Conservation (phyloP, 192 early-diverging fungal genomes). For the Dimargaris cristalligena region DNA sequence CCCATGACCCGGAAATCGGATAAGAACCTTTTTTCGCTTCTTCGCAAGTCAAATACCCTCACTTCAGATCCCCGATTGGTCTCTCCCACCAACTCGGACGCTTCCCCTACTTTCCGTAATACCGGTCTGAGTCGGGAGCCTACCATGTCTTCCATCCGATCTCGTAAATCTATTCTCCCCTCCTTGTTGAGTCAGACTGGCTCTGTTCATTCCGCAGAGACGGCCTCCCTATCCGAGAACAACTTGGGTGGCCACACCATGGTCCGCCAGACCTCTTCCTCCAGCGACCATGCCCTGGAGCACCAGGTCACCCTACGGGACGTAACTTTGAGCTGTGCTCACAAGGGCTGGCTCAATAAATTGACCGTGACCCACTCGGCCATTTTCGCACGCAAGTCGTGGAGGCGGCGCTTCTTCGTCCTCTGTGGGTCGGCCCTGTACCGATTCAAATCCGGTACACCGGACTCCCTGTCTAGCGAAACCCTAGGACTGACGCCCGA, state of each 20-base stretch:
- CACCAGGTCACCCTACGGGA: slow-evolving; percentile 7
- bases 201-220: background rate
- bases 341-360: slow-evolving; percentile 1
- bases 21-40: background rate
- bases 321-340: background rate
- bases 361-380: background rate
- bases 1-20: background rate
- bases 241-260: too few species aligned
- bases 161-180: background rate
- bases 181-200: background rate
- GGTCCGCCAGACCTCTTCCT: background rate
- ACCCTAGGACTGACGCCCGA: slow-evolving; percentile 3
- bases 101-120: background rate
- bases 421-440: background rate
- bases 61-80: background rate
- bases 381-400: slow-evolving; percentile 6
- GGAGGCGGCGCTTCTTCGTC: slow-evolving; percentile 7
- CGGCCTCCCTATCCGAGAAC: background rate
- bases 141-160: background rate
- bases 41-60: background rate
- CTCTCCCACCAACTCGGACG: background rate
- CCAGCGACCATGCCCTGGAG: slow-evolving; percentile 1
- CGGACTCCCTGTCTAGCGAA: slow-evolving; percentile 1
- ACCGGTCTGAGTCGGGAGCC: too few species aligned
- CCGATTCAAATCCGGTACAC: background rate